Evolutionary conservation across 192 early-diverging fungal genomes (phyloP).

Genomic region (Physocladia obscura): DNA sequence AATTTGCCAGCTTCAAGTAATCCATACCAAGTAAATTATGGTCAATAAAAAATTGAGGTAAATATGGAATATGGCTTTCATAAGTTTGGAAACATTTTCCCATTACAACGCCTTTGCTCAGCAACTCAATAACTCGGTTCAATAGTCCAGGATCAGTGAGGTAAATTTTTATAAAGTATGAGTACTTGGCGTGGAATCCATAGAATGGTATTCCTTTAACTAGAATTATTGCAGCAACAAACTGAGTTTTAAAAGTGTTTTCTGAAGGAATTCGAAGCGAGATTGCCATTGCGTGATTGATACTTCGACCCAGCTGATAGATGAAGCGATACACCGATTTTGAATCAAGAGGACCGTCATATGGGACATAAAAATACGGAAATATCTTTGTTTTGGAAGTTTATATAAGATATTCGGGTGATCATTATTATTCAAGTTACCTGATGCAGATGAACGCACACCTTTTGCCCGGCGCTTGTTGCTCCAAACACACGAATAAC

Average conservation of each 20-base stretch:
- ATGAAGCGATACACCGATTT: constrained; percentile 44
- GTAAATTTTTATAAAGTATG: constrained; percentile 75
- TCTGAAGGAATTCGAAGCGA: constrained; percentile 33
- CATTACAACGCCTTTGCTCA: constrained; percentile 75
- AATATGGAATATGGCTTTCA: constrained; percentile 80
- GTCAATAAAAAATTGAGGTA: constrained; percentile 84
- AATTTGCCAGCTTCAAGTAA: constrained; percentile 63
- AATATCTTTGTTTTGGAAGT: constrained; percentile 45
- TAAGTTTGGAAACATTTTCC: constrained; percentile 65
- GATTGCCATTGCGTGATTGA: constrained; percentile 71
- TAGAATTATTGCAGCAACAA: constrained; percentile 67
- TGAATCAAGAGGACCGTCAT: constrained; percentile 46
- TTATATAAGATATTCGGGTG: constrained; percentile 3
- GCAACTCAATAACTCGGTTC: constrained; percentile 59
- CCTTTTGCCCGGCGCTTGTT: constrained; percentile 66
- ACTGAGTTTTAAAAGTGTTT: constrained; percentile 5
- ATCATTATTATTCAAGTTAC: constrained; percentile 32
- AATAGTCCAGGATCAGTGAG: constrained; percentile 57
- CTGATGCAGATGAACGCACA: constrained; percentile 82
- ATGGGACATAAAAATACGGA: constrained; percentile 83
- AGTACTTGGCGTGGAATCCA: constrained; percentile 73
- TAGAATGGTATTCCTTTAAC: constrained; percentile 86
- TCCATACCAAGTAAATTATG: constrained; percentile 87
- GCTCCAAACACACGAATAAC: constrained; percentile 81
- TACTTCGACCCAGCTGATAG: constrained; percentile 54